Conservation (phyloP, 1,284 basidiomycete species). For the Apiotrichum domesticum region DNA sequence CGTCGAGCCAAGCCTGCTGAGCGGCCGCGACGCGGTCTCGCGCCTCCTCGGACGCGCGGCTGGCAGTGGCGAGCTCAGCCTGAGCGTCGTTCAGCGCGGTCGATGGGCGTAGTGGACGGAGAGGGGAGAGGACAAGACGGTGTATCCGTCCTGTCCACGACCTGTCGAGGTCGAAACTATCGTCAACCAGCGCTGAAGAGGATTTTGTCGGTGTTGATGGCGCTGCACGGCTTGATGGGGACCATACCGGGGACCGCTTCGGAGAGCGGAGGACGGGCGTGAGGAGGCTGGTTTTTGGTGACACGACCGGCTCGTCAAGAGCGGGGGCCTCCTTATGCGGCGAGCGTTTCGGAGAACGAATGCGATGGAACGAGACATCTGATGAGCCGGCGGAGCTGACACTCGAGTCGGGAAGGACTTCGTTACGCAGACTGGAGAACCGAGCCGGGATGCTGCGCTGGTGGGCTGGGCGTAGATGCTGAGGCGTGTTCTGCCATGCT, state of each 20-base stretch:
- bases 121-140: not conserved
- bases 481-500: constrained; percentile 15
- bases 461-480: not conserved
- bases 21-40: constrained; percentile 4
- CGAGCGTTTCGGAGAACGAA: constrained; percentile 12
- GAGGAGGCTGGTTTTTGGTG: not conserved
- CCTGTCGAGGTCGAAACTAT: constrained; percentile 4
- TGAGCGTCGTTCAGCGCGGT: constrained; percentile 3
- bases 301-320: not conserved
- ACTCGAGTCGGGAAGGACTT: constrained; percentile 18
- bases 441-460: constrained; percentile 2
- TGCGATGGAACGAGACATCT: constrained; percentile 24
- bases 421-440: constrained; percentile 10
- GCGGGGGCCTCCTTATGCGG: not conserved
- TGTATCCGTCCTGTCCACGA: constrained; percentile 12
- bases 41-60: constrained; percentile 2
- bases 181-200: not conserved
- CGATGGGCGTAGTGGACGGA: not conserved
- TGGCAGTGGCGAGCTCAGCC: constrained; percentile 8
- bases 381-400: not conserved
- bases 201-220: not conserved
- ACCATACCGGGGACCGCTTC: constrained; percentile 5
- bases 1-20: constrained; percentile 12
- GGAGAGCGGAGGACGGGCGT: constrained; percentile 12
- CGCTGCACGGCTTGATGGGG: not conserved